Conservation (phyloP, 148 eudicot species). For the Rhododendron vialii region DNA sequence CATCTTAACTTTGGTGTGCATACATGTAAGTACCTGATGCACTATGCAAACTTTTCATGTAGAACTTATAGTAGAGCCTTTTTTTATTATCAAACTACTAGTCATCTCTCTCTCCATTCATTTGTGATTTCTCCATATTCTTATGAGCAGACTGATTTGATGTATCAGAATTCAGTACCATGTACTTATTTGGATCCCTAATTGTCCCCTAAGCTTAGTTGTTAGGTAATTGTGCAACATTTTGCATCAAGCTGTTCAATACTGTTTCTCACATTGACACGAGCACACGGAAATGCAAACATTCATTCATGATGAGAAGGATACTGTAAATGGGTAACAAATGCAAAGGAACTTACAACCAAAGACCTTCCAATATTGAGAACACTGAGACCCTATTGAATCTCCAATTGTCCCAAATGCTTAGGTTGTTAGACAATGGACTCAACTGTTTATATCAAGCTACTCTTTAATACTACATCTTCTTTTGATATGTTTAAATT, state of each 20-base stretch:
- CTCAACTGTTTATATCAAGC: background rate
- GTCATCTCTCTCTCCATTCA: background rate
- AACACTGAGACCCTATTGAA: background rate
- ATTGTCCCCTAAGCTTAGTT: background rate
- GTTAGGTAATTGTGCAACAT: background rate
- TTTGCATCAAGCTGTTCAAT: background rate
- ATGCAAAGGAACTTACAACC: background rate
- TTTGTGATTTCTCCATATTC: background rate
- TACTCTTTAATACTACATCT: background rate
- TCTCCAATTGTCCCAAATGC: background rate
- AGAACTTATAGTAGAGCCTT: background rate
- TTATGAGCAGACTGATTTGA: background rate
- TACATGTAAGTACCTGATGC: conserved; percentile 58
- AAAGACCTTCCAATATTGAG: background rate
- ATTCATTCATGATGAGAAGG: background rate
- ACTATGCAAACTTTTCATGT: background rate
- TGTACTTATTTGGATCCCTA: background rate
- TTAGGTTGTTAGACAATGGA: background rate
- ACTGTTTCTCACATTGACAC: background rate
- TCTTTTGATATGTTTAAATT: background rate
- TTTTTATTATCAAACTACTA: background rate
- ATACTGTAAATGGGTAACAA: background rate
- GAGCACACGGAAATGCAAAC: background rate
- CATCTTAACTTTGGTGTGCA: conserved; percentile 53
- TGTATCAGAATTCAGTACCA: background rate